Base-by-base conservation (phyloP, 768 basidiomycete species). In the Lactarius hatsudake region DNA sequence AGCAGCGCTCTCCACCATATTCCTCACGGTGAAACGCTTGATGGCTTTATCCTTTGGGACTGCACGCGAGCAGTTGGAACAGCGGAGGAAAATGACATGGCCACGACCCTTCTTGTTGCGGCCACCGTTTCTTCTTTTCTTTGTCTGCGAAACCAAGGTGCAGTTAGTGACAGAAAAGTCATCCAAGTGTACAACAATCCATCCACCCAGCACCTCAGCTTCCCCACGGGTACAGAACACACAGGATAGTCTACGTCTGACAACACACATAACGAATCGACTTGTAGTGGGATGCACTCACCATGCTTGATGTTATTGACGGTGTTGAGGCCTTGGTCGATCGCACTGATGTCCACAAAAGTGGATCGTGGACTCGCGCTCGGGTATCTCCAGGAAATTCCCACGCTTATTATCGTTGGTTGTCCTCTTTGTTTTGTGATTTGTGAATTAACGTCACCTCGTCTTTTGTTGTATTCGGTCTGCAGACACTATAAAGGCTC, bases 51-150 rank as follows among this genome's bases (percentile, higher is more conserved):
- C 96, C 86, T 98, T 98, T 73, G 84, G 90, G 66, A 97, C 95
- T 78, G 93, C 95, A 73, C 97, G 92, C 76, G 94, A 94, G 87
- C 97, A 99, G 88, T 99, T 99, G 73, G 95, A 96, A 86, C 97
- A 99, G 75, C 97, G 91, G 77, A 99, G 86, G 79, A 92, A 93
- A 71, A 80, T 85, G 79, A 94, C 93, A 81, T 97, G 95, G 79
- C 96, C 97, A 76, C 97, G 94, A 75, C 96, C 94, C 79, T 96
- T 93, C 86, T 98, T 97, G 94, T 97, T 98, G 75, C 97, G 94
- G 73, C 96, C 97, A 78, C 90, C 90, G 86, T 93, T 94, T 92
- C 96, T 90, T 93, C 96, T 90, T 85, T 98, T 97, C 86, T 96
- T 96, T 74, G 95, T 98, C 96, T 96, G 77, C 64, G 32, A 72